Evolutionary conservation across 116 monocot genomes (phyloP), one percentile per base, ranked within the genome.

Genomic region (Posidonia oceanica): DNA sequence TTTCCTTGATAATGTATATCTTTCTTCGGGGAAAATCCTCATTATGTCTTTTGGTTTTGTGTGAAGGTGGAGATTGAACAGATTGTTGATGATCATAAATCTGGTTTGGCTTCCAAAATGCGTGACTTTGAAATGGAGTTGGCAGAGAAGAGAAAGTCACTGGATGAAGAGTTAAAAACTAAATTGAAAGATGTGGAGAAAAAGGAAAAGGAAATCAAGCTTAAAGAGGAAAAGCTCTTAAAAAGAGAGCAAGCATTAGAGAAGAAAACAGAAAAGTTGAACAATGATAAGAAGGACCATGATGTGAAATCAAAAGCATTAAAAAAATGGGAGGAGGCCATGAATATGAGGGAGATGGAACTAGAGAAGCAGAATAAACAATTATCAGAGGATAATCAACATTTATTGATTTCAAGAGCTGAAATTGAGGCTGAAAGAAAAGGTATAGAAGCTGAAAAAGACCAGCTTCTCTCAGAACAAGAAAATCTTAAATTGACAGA

Each of bases 1-100:
- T 48, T 48, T 48, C 48, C 48, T 48, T 48, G 7, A 48, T 10
- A 7, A 10, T 48, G 48, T 48, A 48, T 48, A 48, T 48, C 12
- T 48, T 48, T 12, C 6, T 48, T 48, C 7, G 48, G 1, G 48
- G 61, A 61, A 23, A 61, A n/a, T 39, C 39, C 14, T 41, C 38
- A 64, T 64, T 36, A 38, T 29, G 20, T 14, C 4, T 13, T 52
- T 21, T 65, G 17, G n/a, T 17, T 57, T 18, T 48, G 51, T 55
- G 20, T 70, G 51, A 52, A 98, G 92, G 79, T 82, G 73, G 97
- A 81, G 76, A 77, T 98, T 4, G 89, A 98, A 77, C 92, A 86
- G 84, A 82, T 87, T 67, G 53, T 98, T 68, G 89, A 92, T 75
- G 74, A 92, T 13, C 92, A 98, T 69, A 81, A 78, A 48, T 73